Evolutionary conservation across 148 eudicot species (phyloP), one percentile per base, ranked within the genome.

Genomic region (Fagopyrum tataricum): DNA sequence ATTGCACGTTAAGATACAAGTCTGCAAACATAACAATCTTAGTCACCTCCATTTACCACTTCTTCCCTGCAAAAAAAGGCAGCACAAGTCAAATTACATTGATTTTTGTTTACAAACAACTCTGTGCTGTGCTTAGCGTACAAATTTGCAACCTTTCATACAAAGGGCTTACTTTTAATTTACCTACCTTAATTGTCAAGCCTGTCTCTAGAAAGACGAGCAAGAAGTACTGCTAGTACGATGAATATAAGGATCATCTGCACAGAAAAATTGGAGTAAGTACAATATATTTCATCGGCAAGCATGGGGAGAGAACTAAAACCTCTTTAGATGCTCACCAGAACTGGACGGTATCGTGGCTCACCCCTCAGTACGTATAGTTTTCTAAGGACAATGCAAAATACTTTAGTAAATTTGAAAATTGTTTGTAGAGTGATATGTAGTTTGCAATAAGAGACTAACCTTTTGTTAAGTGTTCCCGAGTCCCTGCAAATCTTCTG

Each of bases 401-500:
- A 21, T 67, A 64, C 46, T 4, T n/a, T 23, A 14, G 21, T 23
- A 71, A 58, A 49, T n/a, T 1, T 23, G 26, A 7, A 68, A 64
- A 26, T 72, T 4, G 42, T 41, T 15, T 42, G 20, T 13, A 58
- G 20, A 55, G 39, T 9, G 18, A 13, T 31, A 31, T 14, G 17
- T 2, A 24, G 31, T 14, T 41, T 5, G 47, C 64, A 67, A 40
- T 62, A 11, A 44, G n/a, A n/a, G 24, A 51, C 55, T 41, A 78
- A 93, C 98, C 98, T 87, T 74, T 83, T 79, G 75, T 64, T 72
- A 47, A 88, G 76, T 51, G 91, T 82, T 73, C 93, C n/a, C 0
- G 98, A 94, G 52, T 89, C 87, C 81, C 78, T 85, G 82, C 98
- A 94, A 53, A 79, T 51, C 74, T 83, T 91, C 85, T 88, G 84